Evolutionary conservation across 2,329 filamentous ascomycete genomes (phyloP), one percentile per base, ranked within the genome.

Genomic region (Beauveria brongniartii): DNA sequence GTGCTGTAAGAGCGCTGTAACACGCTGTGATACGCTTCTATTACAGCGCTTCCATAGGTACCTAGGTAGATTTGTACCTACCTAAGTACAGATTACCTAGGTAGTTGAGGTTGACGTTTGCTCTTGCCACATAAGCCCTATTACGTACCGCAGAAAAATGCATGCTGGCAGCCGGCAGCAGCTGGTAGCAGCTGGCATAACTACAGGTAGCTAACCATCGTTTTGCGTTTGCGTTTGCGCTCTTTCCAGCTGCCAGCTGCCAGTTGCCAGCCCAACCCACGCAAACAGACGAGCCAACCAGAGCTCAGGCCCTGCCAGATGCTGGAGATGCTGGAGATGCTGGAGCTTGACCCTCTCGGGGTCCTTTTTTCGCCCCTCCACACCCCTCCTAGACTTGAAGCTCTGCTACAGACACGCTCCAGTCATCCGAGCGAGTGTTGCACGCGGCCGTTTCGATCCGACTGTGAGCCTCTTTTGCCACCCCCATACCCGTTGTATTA

Each of bases 361-460:
- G 14, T 43, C 55, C 44, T 58, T 46, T 53, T 59, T 46, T 40
- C 10, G 47, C 47, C 56, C 48, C 56, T 59, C 56, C 48, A 51
- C 43, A 24, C 55, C 26, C 43, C 24, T 51, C 16, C 16, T 20
- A 34, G 10, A 18, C 47, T 50, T 28, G 22, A 28, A 50, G 22
- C 24, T 7, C 47, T 28, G 24, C 18, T 24, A 40, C 8, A 24
- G 47, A 24, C 18, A 47, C 14, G 22, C 22, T 58, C 43, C 46
- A 43, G 46, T 34, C 55, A 58, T 43, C 4, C 46, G 22, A 22
- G 47, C 46, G 16, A 58, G 34, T 34, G 14, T 57, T 48, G 55
- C 30, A 37, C 55, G 30, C 46, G 54, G 54, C 54, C 54, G 54
- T 56, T 47, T 34, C 26, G 54, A 56, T 56, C 54, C 54, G 41